These are phyloP conservation scores for Cladosporium sp. DNA, from an alignment of 2,329 filamentous ascomycete genomes.

Conservation along the genomic window DNA sequence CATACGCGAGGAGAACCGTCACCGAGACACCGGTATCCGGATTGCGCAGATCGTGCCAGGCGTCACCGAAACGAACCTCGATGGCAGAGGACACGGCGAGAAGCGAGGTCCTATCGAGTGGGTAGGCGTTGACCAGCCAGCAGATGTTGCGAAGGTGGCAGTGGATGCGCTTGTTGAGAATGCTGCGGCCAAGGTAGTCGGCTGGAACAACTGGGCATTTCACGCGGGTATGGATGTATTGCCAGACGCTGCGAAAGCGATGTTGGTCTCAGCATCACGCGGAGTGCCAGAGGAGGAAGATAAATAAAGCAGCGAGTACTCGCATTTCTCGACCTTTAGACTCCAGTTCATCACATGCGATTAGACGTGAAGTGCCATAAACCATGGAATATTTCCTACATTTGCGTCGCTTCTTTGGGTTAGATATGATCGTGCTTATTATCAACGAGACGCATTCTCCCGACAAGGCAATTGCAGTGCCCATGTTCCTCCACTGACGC, in stretches of 20 bases:
- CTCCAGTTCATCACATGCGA: neutral
- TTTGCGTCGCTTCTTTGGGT: neutral
- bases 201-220: constrained; percentile 16
- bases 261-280: neutral
- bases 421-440: neutral
- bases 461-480: neutral
- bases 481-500: too few relatives aligned
- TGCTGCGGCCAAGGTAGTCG: constrained; percentile 13
- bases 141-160: neutral
- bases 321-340: neutral
- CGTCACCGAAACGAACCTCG: neutral
- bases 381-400: neutral
- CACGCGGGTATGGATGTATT: constrained; percentile 1
- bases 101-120: neutral
- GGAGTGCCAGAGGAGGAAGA: neutral
- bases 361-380: neutral
- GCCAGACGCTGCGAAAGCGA: constrained; percentile 8
- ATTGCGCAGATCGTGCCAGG: neutral
- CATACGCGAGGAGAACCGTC: neutral
- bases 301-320: neutral
- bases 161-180: constrained; percentile 14
- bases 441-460: neutral
- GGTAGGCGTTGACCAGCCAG: neutral
- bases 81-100: neutral
- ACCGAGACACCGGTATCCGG: neutral